These are phyloP conservation scores for Rhizopus arrhizus DNA, from an alignment of 371 early-diverging fungal species.

Conservation along the genomic window DNA sequence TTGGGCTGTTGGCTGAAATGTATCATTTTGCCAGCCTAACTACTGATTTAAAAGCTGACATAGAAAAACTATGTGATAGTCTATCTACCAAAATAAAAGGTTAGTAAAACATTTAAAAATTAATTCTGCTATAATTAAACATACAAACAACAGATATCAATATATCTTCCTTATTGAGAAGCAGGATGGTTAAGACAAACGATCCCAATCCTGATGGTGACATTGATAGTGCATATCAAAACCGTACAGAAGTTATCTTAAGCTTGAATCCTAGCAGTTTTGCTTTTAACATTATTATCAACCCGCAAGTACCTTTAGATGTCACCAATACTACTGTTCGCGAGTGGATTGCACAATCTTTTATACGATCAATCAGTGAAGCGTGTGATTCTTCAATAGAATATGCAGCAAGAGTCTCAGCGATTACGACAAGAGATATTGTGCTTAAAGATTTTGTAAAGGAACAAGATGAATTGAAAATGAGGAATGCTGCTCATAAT, in stretches of 20 bases:
- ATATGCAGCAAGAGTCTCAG: constrained; percentile 22
- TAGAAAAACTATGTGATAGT: constrained; percentile 94
- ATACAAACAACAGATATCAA: too few relatives aligned
- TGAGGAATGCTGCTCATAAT: constrained; percentile 88
- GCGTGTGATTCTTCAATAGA: constrained; percentile 14
- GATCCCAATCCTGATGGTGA: too few relatives aligned
- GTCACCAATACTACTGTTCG: too few relatives aligned
- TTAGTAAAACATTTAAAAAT: background rate
- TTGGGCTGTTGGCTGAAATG: constrained; percentile 87
- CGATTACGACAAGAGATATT: constrained; percentile 85
- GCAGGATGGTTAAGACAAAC: too few relatives aligned
- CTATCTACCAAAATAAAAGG: constrained; percentile 78
- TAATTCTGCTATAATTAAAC: too few relatives aligned
- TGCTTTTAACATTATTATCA: too few relatives aligned
- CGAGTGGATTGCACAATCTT: too few relatives aligned
- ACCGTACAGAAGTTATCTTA: background rate
- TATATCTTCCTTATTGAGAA: too few relatives aligned
- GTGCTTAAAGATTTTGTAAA: constrained; percentile 92
- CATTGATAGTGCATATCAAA: too few relatives aligned
- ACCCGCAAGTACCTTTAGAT: too few relatives aligned
- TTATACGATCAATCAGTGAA: too few relatives aligned
- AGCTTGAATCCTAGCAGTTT: too few relatives aligned
- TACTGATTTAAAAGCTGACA: constrained; percentile 92
- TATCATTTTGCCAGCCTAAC: constrained; percentile 91
- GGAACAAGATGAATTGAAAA: constrained; percentile 88